Evolutionary conservation across 2,329 filamentous ascomycete species (phyloP), one percentile per base, ranked within the genome.

Genomic region (Fusarium avenaceum): DNA sequence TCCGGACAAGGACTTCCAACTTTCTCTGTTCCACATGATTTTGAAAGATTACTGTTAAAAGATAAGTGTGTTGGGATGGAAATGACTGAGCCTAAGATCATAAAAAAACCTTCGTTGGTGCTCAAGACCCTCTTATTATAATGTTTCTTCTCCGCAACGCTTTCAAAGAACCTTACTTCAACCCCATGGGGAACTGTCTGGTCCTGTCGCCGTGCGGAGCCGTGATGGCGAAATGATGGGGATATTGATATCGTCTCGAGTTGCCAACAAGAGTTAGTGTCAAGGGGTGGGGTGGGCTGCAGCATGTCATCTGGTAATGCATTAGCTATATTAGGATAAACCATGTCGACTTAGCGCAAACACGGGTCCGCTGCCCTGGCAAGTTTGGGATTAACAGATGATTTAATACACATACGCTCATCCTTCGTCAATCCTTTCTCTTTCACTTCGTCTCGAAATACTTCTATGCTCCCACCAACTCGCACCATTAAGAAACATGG

Each of bases 1-100:
- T 13, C 55, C 55, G 1, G 55, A 58, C 55, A 58, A 54, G 24
- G 55, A 58, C 48, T 54, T 58, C 49, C 55, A 58, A n/a, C 48
- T 58, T 15, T 58, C 22, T n/a, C 49, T 48, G n/a, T 54, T 54
- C 55, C 17, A 58, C 55, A 58, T 58, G 32, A 24, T 24, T 24
- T 24, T 7, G 22, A 24, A 24, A 24, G 22, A 24, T 24, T 24
- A 24, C 6, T 24, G 22, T 24, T 24, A 24, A 24, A 24, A 7
- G 22, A 24, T 24, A 24, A 24, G 22, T 24, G 22, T 24, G 22
- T 24, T 24, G 6, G 22, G 40, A n/a, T 14, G 19, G 5, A 20
- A 22, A 8, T 42, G 20, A 14, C 24, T 46, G 14, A 11, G 20
- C 7, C 6, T 4, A 40, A 6, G 7, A 33, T 14, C 26, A 15